phyloP scores from a whole-genome alignment of 768 basidiomycete species.

The Nidularia pulvinata region DNA sequence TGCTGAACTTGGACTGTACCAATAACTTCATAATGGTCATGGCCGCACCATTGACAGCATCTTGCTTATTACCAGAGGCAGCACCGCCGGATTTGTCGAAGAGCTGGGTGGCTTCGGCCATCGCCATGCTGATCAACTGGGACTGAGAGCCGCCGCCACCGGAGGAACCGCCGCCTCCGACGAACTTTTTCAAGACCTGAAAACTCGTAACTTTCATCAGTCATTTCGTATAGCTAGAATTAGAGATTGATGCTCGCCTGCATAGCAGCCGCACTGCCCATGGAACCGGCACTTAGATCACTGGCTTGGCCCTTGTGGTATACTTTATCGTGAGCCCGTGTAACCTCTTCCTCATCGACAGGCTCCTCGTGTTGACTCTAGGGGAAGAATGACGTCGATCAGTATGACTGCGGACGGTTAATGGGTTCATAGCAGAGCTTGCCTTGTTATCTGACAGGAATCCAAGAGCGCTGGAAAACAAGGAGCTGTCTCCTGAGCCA shows the following conservation, averaged over 20 bases:
- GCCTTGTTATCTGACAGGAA: slow-evolving; percentile 57
- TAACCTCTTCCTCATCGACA: slow-evolving; percentile 66
- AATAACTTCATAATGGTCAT: slow-evolving; percentile 86
- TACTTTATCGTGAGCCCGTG: slow-evolving; percentile 58
- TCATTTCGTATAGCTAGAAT: no score
- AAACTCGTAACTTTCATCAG: no score
- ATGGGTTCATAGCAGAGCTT: slow-evolving; percentile 2
- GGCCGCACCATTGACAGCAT: slow-evolving; percentile 82
- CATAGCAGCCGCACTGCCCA: slow-evolving; percentile 81
- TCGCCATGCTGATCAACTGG: slow-evolving; percentile 82
- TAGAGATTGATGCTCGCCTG: slow-evolving; percentile 47
- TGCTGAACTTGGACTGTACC: slow-evolving; percentile 64
- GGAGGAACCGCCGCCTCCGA: slow-evolving; percentile 35
- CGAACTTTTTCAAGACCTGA: slow-evolving; percentile 69
- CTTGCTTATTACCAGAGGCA: slow-evolving; percentile 73
- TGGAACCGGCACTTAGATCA: slow-evolving; percentile 54
- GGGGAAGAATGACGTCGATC: not conserved
- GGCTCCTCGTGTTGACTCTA: slow-evolving; percentile 57
- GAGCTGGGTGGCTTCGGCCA: slow-evolving; percentile 78
- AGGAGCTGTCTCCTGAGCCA: slow-evolving; percentile 53
- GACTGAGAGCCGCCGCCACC: slow-evolving; percentile 48
- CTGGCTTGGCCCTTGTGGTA: slow-evolving; percentile 54
- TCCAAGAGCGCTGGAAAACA: slow-evolving; percentile 56
- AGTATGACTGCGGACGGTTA: not conserved
- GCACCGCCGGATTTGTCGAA: slow-evolving; percentile 72